A percentile compares a stretch with the other conserved stretches of the same genome.
phyloP scores from a whole-genome alignment of 805 yeast genomes.

The Metschnikowia vanudenii region DNA sequence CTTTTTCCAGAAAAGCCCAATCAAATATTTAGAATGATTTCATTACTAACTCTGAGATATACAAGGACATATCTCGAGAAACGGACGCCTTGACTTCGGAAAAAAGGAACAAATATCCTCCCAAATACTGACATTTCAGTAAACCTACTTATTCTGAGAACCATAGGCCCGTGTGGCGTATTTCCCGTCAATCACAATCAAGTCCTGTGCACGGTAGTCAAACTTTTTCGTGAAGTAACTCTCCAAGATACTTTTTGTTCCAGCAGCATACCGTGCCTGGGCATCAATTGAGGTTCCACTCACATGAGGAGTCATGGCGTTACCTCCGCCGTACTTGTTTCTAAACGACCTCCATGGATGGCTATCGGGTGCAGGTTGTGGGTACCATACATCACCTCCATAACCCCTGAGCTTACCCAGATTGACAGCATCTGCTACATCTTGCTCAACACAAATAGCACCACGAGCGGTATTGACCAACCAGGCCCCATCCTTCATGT shows the following conservation, averaged over 20 bases:
- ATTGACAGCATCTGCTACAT: conserved; percentile 69
- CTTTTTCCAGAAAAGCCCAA: too few species aligned
- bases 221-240: conserved; percentile 59
- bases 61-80: too few species aligned
- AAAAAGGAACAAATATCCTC: too few species aligned
- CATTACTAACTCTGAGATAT: too few species aligned
- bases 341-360: conserved; percentile 77
- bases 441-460: conserved; percentile 71
- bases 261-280: conserved; percentile 69
- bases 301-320: conserved; percentile 83
- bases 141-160: conserved; percentile 29
- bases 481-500: conserved; percentile 73
- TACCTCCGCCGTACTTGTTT: conserved; percentile 63
- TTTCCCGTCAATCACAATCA: conserved; percentile 68
- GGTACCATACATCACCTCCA: conserved; percentile 85
- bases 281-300: conserved; percentile 82
- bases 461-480: conserved; percentile 81
- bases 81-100: too few species aligned
- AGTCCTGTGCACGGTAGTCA: conserved; percentile 74
- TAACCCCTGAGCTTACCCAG: conserved; percentile 73
- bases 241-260: conserved; percentile 63
- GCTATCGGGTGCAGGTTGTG: conserved; percentile 77
- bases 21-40: too few species aligned
- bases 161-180: conserved; percentile 78
- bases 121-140: too few species aligned